These are phyloP conservation scores for Flaveria bidentis DNA, from an alignment of 129 eudicot genomes.

Conservation along the genomic window DNA sequence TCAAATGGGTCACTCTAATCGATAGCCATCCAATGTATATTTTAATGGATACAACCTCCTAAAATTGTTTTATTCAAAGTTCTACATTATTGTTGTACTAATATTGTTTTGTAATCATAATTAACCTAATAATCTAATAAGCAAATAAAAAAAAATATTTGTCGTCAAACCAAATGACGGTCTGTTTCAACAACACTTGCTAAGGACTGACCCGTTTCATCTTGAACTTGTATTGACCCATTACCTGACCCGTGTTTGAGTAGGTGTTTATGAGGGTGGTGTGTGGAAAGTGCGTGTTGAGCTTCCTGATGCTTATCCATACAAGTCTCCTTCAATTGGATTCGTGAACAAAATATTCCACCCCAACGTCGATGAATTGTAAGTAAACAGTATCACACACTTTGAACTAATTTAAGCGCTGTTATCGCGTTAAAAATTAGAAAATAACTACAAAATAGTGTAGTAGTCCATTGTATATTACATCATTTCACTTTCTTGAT, in stretches of 20 bases:
- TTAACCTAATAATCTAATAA: background rate
- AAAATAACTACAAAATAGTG: background rate
- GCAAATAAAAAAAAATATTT: no score
- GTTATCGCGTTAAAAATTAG: background rate
- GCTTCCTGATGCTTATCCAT: conserved; percentile 68
- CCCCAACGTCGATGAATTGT: conserved; percentile 62
- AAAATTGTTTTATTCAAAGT: background rate
- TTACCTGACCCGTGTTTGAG: background rate
- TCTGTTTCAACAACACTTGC: background rate
- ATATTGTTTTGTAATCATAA: conserved; percentile 2
- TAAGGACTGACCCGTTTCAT: background rate
- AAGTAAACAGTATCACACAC: conserved; percentile 30
- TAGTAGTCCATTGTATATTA: background rate
- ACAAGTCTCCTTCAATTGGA: conserved; percentile 59
- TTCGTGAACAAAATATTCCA: conserved; percentile 66
- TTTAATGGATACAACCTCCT: background rate
- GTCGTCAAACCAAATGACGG: background rate
- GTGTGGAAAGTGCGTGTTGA: conserved; percentile 70
- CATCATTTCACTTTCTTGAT: background rate
- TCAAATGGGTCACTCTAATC: background rate
- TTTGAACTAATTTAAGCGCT: background rate
- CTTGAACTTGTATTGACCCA: background rate
- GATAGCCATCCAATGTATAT: background rate
- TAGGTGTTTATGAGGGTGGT: conserved; percentile 71
- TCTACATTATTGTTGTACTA: background rate